phyloP scores from a whole-genome alignment of 257 asterid genomes.

The Solanum sejunctum region DNA sequence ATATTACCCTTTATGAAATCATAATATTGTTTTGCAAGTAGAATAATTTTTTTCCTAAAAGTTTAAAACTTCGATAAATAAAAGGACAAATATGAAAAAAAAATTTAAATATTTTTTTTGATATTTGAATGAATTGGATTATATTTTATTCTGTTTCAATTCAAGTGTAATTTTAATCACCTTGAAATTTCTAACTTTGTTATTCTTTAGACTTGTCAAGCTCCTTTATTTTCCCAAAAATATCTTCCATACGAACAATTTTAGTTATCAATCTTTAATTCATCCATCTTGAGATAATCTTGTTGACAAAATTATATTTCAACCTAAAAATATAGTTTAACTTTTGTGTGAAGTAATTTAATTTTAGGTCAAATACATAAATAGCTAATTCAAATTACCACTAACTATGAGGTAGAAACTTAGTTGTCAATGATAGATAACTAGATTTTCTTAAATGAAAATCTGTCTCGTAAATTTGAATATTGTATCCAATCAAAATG shows the following conservation, averaged over 20 bases:
- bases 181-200: background rate
- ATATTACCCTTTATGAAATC: too few species aligned
- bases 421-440: background rate
- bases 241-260: background rate
- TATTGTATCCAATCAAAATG: background rate
- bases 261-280: background rate
- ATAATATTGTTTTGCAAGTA: too few species aligned
- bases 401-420: background rate
- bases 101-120: too few species aligned
- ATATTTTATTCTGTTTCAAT: too few species aligned
- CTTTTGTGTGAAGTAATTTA: background rate
- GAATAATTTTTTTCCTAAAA: too few species aligned
- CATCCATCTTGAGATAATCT: background rate
- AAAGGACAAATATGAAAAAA: too few species aligned
- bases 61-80: too few species aligned
- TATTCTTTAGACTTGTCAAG: background rate
- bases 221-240: background rate
- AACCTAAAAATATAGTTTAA: background rate
- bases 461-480: background rate
- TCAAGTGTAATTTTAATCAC: background rate
- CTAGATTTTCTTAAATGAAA: background rate
- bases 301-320: background rate
- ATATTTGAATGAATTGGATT: too few species aligned
- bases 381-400: background rate
- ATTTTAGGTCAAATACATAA: background rate